Evolutionary conservation across 148 eudicot species (phyloP).

Genomic region (Linanthus parryae): DNA sequence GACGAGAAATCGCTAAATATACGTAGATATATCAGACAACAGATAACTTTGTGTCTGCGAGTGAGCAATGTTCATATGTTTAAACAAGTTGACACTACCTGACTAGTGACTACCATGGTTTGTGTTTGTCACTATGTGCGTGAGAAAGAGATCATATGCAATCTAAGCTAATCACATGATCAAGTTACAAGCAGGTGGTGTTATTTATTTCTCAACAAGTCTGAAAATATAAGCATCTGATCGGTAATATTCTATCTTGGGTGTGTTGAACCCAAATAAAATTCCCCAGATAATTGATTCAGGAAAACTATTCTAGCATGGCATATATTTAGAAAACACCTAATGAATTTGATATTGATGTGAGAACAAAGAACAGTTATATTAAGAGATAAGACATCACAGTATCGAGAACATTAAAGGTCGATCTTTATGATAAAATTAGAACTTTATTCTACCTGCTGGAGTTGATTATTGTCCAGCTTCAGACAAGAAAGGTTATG

Average conservation of each 20-base stretch:
- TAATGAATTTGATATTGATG: no score
- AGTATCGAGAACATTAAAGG: no score
- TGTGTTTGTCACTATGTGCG: neutral
- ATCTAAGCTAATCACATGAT: neutral
- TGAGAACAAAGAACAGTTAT: no score
- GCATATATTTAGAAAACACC: neutral
- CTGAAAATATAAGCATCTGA: no score
- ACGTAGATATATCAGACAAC: no score
- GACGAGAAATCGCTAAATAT: no score
- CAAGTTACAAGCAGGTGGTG: neutral
- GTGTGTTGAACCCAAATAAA: neutral
- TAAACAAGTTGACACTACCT: conserved; percentile 2
- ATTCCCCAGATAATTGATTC: neutral
- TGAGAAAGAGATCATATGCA: neutral
- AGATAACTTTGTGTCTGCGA: no score
- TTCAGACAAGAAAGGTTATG: conserved; percentile 72
- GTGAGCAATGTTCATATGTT: no score
- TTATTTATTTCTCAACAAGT: no score
- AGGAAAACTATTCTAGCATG: neutral
- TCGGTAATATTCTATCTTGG: neutral
- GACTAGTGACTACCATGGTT: neutral
- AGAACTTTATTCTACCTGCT: conserved; percentile 47
- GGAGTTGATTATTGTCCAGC: conserved; percentile 77
- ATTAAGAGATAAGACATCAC: no score
- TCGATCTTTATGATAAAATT: neutral